Evolutionary conservation across 352 stramenopile species (phyloP), one percentile per base, ranked within the genome.

Genomic region (Paralagenidium karlingii): DNA sequence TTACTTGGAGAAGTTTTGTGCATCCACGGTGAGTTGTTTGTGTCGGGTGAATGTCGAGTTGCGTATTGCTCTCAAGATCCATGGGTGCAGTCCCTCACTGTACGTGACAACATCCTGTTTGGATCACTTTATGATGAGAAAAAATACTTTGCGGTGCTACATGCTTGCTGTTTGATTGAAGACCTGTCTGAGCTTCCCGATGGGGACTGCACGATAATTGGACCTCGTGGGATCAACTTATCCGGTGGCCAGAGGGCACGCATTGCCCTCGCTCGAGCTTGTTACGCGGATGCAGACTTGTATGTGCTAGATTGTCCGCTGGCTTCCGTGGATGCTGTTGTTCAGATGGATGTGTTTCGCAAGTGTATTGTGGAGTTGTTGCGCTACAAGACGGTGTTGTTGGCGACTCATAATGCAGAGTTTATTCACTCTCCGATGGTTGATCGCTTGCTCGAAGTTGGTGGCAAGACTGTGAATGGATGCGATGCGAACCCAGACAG

Each of bases 31-130:
- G 5, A 31, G 4, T 24, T 55, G 5, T 34, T 39, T 19, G 40
- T 56, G 5, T 9, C n/a, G n/a, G n/a, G n/a, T n/a, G n/a, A 22
- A 5, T 55, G 48, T 42, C 58, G 53, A 21, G 15, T 61, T 3
- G 50, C 46, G 16, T 63, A 62, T 28, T 49, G 57, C 25, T 39
- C 69, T 10, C 78, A 94, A 54, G 58, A 69, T 15, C 60, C 78
- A 11, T 94, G 73, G 67, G 82, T 95, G 25, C 43, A 94, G 24
- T 90, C 89, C 33, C 22, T 51, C n/a, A 45, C 75, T 15, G 45
- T 95, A 12, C 45, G 59, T 11, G 71, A 91, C 13, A 95, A 94
- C 51, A 93, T 94, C 47, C 44, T 93, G 4, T 94, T 94, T 51
- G 76, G 79, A 15, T 47, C 58, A 15, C 52, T 54, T 11, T 82